A percentile compares a stretch with the other conserved stretches of the same genome.
phyloP scores from a whole-genome alignment of 2,329 filamentous ascomycete species.

The Aspergillus luchuensis region DNA sequence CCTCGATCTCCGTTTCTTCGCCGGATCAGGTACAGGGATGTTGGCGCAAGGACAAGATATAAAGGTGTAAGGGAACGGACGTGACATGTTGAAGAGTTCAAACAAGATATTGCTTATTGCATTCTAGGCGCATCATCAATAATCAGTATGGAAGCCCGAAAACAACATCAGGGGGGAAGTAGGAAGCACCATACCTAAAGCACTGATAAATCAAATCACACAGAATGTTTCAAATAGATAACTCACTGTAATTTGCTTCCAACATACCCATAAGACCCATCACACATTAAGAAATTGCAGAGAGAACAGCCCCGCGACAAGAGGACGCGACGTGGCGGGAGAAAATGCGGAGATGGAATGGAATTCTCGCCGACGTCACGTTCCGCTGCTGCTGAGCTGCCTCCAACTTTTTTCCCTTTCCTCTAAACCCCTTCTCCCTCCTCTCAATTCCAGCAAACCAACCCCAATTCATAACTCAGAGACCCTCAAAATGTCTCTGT shows the following conservation, averaged over 20 bases:
- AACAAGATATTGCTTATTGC: neutral
- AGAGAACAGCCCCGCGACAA: neutral
- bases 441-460: neutral
- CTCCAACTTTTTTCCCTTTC: slow-evolving; percentile 2
- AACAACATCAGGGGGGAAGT: neutral
- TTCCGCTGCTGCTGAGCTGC: neutral
- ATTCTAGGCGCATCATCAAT: neutral
- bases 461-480: neutral
- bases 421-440: neutral
- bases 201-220: neutral
- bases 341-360: slow-evolving; percentile 7
- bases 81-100: slow-evolving; percentile 47
- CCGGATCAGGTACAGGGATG: slow-evolving; percentile 43
- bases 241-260: neutral
- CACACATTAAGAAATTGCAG: neutral
- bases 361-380: slow-evolving; percentile 10
- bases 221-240: neutral
- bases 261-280: neutral
- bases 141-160: neutral
- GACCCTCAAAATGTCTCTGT: slow-evolving; percentile 27
- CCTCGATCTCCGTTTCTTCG: slow-evolving; percentile 42
- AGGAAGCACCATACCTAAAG: neutral
- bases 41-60: slow-evolving; percentile 67
- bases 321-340: neutral
- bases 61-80: slow-evolving; percentile 63